Conservation (phyloP, 345 rosid species). For the Populus deltoides region DNA sequence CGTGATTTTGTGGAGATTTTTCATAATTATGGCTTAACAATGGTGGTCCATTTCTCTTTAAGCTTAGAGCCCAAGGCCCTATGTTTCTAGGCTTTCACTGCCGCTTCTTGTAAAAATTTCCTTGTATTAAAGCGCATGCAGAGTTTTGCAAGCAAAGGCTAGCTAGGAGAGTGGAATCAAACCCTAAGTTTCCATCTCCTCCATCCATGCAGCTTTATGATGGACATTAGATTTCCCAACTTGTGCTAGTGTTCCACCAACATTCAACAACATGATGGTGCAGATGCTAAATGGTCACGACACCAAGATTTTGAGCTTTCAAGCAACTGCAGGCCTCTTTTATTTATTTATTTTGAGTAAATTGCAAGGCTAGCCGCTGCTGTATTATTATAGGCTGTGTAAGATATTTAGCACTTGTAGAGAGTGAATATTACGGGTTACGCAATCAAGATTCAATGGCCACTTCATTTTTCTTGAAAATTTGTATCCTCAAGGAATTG, state of each 20-base stretch:
- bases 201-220: background rate
- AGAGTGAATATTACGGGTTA: background rate
- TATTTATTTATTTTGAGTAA: background rate
- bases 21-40: background rate
- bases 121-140: background rate
- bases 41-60: background rate
- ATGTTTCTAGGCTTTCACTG: background rate
- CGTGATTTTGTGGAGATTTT: background rate
- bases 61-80: background rate
- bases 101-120: background rate
- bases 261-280: background rate
- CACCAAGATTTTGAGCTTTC: background rate
- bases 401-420: background rate
- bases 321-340: background rate
- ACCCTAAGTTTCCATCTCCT: background rate
- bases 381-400: background rate
- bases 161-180: background rate
- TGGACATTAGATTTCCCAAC: background rate
- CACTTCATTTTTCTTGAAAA: background rate
- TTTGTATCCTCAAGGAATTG: background rate
- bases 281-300: background rate
- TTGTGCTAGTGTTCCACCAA: background rate
- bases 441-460: background rate
- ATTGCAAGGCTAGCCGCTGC: background rate
- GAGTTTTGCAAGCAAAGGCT: background rate